These are phyloP conservation scores for Trichoderma asperellum DNA, from an alignment of 2,329 filamentous ascomycete species.

Conservation along the genomic window DNA sequence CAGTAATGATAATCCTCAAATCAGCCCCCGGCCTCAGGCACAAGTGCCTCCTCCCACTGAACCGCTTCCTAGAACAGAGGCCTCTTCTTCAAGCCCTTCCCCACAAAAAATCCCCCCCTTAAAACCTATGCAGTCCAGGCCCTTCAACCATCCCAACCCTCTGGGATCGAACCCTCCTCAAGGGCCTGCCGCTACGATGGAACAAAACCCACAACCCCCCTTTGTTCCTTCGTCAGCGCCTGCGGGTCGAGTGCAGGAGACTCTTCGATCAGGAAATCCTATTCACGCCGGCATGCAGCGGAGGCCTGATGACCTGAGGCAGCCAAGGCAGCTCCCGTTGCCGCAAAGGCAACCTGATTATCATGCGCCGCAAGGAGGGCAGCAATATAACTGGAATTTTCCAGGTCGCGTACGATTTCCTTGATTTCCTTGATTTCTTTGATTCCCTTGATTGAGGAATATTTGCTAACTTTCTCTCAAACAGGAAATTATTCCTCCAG, in stretches of 20 bases:
- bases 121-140: not conserved
- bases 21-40: not conserved
- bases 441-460: not conserved
- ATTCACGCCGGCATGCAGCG: not conserved
- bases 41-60: not conserved
- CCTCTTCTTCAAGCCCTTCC: not conserved
- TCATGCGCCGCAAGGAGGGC: not conserved
- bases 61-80: not conserved
- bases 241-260: not conserved
- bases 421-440: not conserved
- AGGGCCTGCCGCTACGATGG: not conserved
- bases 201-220: not conserved
- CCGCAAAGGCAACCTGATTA: not conserved
- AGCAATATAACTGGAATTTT: not conserved
- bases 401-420: not conserved
- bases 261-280: not conserved
- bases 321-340: not conserved
- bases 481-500: conserved; percentile 2
- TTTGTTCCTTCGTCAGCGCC: not conserved
- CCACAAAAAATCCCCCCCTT: not conserved
- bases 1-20: not conserved
- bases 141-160: not conserved
- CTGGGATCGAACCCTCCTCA: not conserved
- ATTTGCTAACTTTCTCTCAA: not conserved
- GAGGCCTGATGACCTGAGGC: not conserved